Conservation (phyloP, 768 basidiomycete genomes). For the Dictyophora rubrovolvata region DNA sequence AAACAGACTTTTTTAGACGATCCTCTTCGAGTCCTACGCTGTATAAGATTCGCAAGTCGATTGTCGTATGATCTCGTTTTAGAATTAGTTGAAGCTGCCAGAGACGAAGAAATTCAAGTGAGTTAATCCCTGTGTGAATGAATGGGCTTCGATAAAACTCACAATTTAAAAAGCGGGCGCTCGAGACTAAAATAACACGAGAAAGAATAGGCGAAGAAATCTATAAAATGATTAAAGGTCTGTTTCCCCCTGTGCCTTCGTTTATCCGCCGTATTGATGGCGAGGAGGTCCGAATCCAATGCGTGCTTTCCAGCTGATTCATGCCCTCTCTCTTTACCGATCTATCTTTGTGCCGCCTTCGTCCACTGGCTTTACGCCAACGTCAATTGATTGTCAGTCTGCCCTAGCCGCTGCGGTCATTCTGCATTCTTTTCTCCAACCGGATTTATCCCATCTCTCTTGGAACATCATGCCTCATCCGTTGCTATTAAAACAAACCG, state of each 20-base stretch:
- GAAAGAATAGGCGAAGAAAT: constrained; percentile 90
- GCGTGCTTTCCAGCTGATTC: constrained; percentile 63
- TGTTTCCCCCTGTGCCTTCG: background rate
- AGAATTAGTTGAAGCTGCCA: constrained; percentile 54
- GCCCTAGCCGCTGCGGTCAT: constrained; percentile 51
- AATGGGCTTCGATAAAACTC: background rate
- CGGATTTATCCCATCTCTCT: background rate
- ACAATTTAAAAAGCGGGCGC: constrained; percentile 36
- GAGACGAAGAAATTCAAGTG: constrained; percentile 56
- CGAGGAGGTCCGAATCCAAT: constrained; percentile 64
- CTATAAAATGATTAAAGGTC: constrained; percentile 89
- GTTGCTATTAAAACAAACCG: constrained; percentile 27
- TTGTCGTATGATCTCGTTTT: constrained; percentile 73
- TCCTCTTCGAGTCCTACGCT: constrained; percentile 85
- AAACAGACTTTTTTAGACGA: constrained; percentile 87
- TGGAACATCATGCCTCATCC: constrained; percentile 37
- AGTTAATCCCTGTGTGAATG: background rate
- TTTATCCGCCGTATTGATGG: constrained; percentile 4
- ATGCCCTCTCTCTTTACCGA: constrained; percentile 58
- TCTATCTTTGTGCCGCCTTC: constrained; percentile 48
- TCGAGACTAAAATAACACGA: constrained; percentile 73
- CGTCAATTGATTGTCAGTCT: constrained; percentile 13
- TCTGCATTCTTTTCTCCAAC: constrained; percentile 31
- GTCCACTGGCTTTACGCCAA: constrained; percentile 30
- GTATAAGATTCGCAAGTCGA: constrained; percentile 83